These are phyloP conservation scores for Penicillium robsamsonii DNA, from an alignment of 495 filamentous ascomycete species.

Conservation along the genomic window DNA sequence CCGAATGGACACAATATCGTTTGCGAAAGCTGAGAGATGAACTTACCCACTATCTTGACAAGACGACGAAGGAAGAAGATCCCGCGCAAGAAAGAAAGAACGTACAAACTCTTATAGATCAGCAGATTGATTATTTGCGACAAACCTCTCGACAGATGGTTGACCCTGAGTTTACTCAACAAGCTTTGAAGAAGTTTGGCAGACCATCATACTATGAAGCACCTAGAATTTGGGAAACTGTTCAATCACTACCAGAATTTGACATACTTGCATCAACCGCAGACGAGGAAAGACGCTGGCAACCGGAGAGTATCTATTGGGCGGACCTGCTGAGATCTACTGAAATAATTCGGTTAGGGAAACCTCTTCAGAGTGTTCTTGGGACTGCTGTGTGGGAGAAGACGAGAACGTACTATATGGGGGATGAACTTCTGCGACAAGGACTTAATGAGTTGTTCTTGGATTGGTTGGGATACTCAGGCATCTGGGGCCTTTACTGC, in stretches of 20 bases:
- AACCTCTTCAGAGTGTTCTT: slow-evolving; percentile 11
- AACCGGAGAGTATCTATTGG: slow-evolving; percentile 16
- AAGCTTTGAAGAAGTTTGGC: slow-evolving; percentile 12
- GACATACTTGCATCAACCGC: slow-evolving; percentile 12
- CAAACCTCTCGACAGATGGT: slow-evolving; percentile 23
- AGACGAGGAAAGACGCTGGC: slow-evolving; percentile 13
- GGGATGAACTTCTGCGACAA: slow-evolving; percentile 25
- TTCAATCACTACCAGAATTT: slow-evolving; percentile 17
- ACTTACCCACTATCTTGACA: slow-evolving; percentile 12
- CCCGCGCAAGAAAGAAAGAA: slow-evolving; percentile 1
- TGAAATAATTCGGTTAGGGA: slow-evolving; percentile 13
- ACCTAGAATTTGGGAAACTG: slow-evolving; percentile 14
- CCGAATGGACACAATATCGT: slow-evolving; percentile 32
- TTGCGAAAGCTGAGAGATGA: slow-evolving; percentile 20
- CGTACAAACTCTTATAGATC: slow-evolving; percentile 10
- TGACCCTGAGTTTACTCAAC: slow-evolving; percentile 5
- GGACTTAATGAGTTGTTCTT: slow-evolving; percentile 24
- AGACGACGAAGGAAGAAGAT: not conserved
- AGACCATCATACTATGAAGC: slow-evolving; percentile 19
- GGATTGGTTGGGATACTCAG: slow-evolving; percentile 20
- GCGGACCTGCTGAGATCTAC: slow-evolving; percentile 18
- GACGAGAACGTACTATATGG: slow-evolving; percentile 16
- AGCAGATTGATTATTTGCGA: slow-evolving; percentile 19
- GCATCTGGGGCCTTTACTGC: slow-evolving; percentile 17
- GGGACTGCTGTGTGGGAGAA: slow-evolving; percentile 10